phyloP scores from a whole-genome alignment of 225 moss, liverwort and hornwort species.

The Straminergon stramineum region DNA sequence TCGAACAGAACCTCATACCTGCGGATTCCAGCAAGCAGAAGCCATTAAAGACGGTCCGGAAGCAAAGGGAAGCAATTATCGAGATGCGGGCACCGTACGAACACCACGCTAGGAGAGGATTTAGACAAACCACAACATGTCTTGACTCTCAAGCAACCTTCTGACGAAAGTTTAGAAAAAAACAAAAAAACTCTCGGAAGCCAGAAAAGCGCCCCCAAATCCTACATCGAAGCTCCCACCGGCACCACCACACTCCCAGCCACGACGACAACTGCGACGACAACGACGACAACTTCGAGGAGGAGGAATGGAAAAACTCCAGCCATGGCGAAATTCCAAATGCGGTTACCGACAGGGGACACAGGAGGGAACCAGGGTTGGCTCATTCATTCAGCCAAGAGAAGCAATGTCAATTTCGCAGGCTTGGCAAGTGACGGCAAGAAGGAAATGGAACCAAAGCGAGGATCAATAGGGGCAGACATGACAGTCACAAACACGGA shows the following conservation, averaged over 20 bases:
- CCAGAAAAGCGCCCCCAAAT: background rate
- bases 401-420: background rate
- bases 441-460: background rate
- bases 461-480: background rate
- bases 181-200: background rate
- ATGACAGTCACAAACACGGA: background rate
- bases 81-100: background rate
- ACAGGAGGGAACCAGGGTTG: background rate
- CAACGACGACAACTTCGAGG: background rate
- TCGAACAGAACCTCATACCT: background rate
- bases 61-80: background rate
- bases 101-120: background rate
- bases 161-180: background rate
- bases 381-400: background rate
- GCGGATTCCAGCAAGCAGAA: background rate
- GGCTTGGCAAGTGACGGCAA: background rate
- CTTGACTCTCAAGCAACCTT: background rate
- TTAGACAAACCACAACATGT: background rate
- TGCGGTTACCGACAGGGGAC: background rate
- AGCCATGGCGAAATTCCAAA: background rate
- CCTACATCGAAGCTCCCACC: background rate
- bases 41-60: slow-evolving; percentile 4
- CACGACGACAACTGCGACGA: background rate
- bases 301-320: background rate
- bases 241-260: background rate